Base-by-base conservation (phyloP, 208 protist genomes). In the Trypanosoma melophagium region DNA sequence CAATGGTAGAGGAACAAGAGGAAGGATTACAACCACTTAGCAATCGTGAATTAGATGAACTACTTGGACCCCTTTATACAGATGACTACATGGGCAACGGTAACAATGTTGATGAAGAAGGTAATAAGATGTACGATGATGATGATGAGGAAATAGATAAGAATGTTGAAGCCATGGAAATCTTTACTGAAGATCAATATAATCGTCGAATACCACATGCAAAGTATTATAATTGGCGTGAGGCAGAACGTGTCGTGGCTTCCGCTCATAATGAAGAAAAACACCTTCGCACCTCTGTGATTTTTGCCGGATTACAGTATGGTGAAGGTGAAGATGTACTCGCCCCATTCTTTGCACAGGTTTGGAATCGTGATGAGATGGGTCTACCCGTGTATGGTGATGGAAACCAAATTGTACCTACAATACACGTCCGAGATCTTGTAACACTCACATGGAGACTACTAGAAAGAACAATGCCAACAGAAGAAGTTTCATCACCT, bases 181-280 rank as follows among this genome's bases (percentile, higher is more conserved):
- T 93, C 40, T 76, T 97, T 16, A 95, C 90, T 10, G 96, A 98
- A 78, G 96, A 98, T 49, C 89, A 96, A 70, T 97, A 89, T 79
- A 94, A 96, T 71, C 84, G 89, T n/a, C 86, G 96, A 31, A 82
- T 95, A 58, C 90, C 96, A 12, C 96, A 98, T 73, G 74, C 89
- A 28, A 90, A 95, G 59, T 97, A 96, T 74, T 84, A 87, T 66
- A 89, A 83, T 70, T 97, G 87, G 80, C 84, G 92, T 22, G 89
- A 98, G 53, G 93, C 94, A 10, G 96, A 98, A 81, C 95, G 93
- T 59, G 80, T 89, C 12, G 86, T 94, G n/a, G 89, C 90, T 24
- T 76, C 81, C 3, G 87, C 83, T 1, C 81, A 89, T 64, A 88
- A 80, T 38, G 81, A 88, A 13, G 86, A 88, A 1, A 79, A 87